phyloP scores from a whole-genome alignment of 2,329 filamentous ascomycete species.

The Chaetomium olivaceum region DNA sequence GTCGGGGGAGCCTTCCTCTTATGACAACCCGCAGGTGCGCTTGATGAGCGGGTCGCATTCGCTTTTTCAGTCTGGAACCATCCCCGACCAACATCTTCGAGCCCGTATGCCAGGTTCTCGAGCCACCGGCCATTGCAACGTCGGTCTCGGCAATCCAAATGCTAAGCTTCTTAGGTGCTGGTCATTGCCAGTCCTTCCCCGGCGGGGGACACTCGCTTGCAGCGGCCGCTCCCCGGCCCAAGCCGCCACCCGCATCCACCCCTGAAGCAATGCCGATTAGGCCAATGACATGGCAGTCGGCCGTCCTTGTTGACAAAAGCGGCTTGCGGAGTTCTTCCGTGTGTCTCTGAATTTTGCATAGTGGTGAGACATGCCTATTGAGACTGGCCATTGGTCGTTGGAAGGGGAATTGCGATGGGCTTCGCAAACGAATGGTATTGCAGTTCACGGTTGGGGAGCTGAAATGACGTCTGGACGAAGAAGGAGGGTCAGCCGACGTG shows the following conservation, averaged over 20 bases:
- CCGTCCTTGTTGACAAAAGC: neutral
- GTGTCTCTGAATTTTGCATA: neutral
- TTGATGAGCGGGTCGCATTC: neutral
- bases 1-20: constrained; percentile 17
- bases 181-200: neutral
- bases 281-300: neutral
- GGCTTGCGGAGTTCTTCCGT: neutral
- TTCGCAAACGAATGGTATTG: neutral
- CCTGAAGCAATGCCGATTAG: neutral
- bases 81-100: neutral
- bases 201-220: neutral
- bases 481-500: constrained; percentile 3
- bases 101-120: neutral
- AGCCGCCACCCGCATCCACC: neutral
- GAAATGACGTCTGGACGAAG: neutral
- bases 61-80: neutral
- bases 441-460: neutral
- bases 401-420: neutral
- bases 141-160: neutral
- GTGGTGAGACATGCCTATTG: neutral
- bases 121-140: neutral
- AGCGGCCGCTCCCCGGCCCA: neutral
- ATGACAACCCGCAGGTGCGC: constrained; percentile 1
- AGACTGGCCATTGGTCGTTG: neutral
- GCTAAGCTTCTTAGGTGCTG: neutral